Evolutionary conservation across 192 early-diverging fungal genomes (phyloP).

Genomic region (Gamsiella multidivaricata): DNA sequence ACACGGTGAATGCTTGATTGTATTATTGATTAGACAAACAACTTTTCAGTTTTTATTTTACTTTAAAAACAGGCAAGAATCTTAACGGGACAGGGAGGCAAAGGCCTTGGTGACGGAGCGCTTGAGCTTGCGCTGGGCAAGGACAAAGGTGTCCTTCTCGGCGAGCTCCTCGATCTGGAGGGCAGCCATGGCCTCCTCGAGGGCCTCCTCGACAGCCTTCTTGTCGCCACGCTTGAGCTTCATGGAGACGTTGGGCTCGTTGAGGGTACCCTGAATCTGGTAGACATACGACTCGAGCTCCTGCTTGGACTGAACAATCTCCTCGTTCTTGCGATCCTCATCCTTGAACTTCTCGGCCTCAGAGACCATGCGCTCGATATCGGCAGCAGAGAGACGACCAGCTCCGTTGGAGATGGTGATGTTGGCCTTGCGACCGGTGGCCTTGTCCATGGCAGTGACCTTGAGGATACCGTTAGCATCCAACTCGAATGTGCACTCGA

Average conservation of each 20-base stretch:
- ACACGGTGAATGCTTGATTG: no score
- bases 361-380: conserved; percentile 93
- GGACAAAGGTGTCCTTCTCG: conserved; percentile 68
- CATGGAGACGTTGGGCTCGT: conserved; percentile 77
- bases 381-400: conserved; percentile 87
- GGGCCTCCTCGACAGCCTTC: conserved; percentile 77
- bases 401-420: conserved; percentile 97
- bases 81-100: conserved; percentile 64
- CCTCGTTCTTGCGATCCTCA: conserved; percentile 79
- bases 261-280: conserved; percentile 74
- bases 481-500: conserved; percentile 87
- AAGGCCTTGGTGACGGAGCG: conserved; percentile 76
- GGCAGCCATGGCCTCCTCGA: conserved; percentile 80
- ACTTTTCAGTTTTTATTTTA: conserved; percentile 24
- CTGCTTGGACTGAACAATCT: conserved; percentile 84
- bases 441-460: conserved; percentile 92
- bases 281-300: conserved; percentile 82
- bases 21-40: conserved; percentile 11
- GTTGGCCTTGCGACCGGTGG: conserved; percentile 90
- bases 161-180: conserved; percentile 73
- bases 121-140: conserved; percentile 79
- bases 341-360: conserved; percentile 93
- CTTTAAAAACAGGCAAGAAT: conserved; percentile 5
- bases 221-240: conserved; percentile 80
- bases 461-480: conserved; percentile 91